Base-by-base conservation (phyloP, 257 asterid species). In the Pogostemon cablin region DNA sequence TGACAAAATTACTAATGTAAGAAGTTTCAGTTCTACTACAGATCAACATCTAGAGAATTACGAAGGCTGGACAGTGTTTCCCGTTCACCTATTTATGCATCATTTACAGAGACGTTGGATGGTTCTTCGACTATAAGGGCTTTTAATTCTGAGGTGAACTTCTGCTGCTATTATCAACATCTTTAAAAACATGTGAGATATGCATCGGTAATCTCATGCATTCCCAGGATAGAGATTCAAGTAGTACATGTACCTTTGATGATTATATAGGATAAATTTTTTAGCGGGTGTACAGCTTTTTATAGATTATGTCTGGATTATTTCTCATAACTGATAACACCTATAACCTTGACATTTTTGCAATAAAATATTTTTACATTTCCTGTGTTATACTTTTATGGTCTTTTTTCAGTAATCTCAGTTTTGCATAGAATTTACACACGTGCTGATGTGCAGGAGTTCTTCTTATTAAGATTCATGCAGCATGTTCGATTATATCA, bases 1-100 rank as follows among this genome's bases (percentile, higher is more conserved):
- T 15, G 17, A 15, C 17, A 15, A 15, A 15, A 15, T 78, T 76
- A 75, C 78, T 84, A 74, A 59, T 38, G 39, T 62, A 7, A 5
- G 76, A 74, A 65, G 68, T 75, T 86, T 63, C 95, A 89, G 97
- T 84, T 90, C 62, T 93, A 91, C 80, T 93, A 93, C 86, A 87
- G 99, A 84, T 86, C 97, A 78, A 91, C 99, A 48, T 93, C 99
- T 11, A 82, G 99, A 41, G 99, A 93, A 82, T 55, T 93, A 81
- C 87, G 99, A 72, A 89, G 99, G 66, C 89, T 93, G 72, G 99
- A 93, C 74, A 93, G 99, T 78, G 91, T 91, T 76, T 91, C 99
- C 72, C 96, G 96, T 55, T 93, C 99, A 5, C 99, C 99, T 69
- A 89, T 93, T 59, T 93, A 91, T 81, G 86, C 99, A 66, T 93